Evolutionary conservation across 352 stramenopile genomes (phyloP).

Genomic region (Phytophthora pluvialis): DNA sequence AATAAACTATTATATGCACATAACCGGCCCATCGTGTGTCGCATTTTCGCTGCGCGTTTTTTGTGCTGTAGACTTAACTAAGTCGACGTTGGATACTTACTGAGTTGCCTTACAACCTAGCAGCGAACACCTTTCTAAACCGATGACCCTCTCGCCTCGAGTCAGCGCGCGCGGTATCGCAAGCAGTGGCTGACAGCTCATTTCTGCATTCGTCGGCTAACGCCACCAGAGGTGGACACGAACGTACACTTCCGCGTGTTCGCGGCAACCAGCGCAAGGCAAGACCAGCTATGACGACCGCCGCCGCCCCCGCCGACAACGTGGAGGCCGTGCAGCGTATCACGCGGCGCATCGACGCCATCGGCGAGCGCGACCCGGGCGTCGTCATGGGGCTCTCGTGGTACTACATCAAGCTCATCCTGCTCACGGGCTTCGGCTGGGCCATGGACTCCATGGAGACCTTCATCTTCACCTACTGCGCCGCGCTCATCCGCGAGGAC

Average conservation of each 20-base stretch:
- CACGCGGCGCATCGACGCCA: slow-evolving; percentile 67
- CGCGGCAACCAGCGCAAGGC: background rate
- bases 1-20: too few relatives aligned
- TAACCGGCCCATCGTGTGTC: too few relatives aligned
- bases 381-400: slow-evolving; percentile 65
- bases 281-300: slow-evolving; percentile 5
- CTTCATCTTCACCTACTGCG: slow-evolving; percentile 72
- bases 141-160: too few relatives aligned
- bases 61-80: too few relatives aligned
- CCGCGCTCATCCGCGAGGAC: slow-evolving; percentile 46
- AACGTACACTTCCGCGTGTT: slow-evolving; percentile 29
- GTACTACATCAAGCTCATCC: slow-evolving; percentile 74
- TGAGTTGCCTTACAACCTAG: too few relatives aligned
- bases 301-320: slow-evolving; percentile 33
- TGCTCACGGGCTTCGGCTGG: slow-evolving; percentile 72
- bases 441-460: slow-evolving; percentile 82
- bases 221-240: slow-evolving; percentile 27
- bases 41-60: too few relatives aligned
- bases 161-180: slow-evolving; percentile 24
- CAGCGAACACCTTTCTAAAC: too few relatives aligned
- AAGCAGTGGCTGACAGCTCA: slow-evolving; percentile 26
- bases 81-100: too few relatives aligned
- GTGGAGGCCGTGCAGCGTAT: slow-evolving; percentile 67
- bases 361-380: slow-evolving; percentile 57
- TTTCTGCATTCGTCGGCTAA: slow-evolving; percentile 30